phyloP scores from a whole-genome alignment of 805 yeast genomes.

The Tetrapisispora pingtungensis region DNA sequence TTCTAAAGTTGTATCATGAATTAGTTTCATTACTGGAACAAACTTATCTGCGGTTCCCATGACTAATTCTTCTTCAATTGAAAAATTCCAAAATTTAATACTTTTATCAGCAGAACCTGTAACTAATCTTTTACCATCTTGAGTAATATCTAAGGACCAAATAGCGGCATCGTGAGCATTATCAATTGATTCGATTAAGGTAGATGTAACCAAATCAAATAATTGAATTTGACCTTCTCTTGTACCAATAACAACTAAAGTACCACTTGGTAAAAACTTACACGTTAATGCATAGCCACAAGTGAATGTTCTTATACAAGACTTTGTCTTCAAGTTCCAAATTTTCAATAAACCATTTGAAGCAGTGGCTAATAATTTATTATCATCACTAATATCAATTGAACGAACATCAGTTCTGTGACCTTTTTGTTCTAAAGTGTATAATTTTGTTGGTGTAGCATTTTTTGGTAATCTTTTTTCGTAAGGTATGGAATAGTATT shows the following conservation, averaged over 20 bases:
- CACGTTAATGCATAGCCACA: conserved; percentile 80
- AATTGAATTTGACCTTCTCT: conserved; percentile 77
- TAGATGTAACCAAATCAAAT: conserved; percentile 77
- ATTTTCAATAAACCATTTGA: conserved; percentile 82
- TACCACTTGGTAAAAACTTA: conserved; percentile 84
- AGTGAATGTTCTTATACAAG: conserved; percentile 78
- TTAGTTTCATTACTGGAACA: conserved; percentile 45
- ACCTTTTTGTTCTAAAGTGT: conserved; percentile 65
- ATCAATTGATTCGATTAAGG: conserved; percentile 57
- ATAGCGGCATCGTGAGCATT: conserved; percentile 74
- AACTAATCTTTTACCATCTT: conserved; percentile 74
- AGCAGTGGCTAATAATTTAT: conserved; percentile 74
- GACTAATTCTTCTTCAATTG: conserved; percentile 53
- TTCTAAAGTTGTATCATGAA: conserved; percentile 75
- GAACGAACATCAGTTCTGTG: conserved; percentile 86
- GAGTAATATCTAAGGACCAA: conserved; percentile 82
- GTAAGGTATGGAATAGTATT: conserved; percentile 57
- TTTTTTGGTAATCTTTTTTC: conserved; percentile 37
- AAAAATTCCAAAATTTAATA: conserved; percentile 83
- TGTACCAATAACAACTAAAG: conserved; percentile 78
- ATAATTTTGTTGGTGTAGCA: conserved; percentile 37
- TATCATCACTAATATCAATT: conserved; percentile 71
- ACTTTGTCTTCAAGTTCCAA: conserved; percentile 68
- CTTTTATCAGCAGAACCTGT: conserved; percentile 93
- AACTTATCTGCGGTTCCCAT: conserved; percentile 52